These are phyloP conservation scores for Abelmoschus esculentus DNA, from an alignment of 345 rosid genomes.

Conservation along the genomic window DNA sequence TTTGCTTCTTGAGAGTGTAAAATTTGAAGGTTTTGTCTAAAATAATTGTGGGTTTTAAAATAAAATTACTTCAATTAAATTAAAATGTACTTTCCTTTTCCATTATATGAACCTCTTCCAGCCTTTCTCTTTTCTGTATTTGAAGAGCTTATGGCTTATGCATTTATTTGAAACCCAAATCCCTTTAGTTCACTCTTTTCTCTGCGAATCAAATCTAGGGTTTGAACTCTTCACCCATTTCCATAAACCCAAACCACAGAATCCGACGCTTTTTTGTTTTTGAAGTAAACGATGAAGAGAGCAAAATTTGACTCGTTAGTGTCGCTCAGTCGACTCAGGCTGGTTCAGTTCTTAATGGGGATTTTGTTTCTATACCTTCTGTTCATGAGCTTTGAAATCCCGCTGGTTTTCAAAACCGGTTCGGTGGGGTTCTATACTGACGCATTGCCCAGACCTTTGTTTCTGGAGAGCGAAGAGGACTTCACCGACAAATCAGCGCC, in stretches of 20 bases:
- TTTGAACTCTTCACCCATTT: background rate
- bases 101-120: too few species aligned
- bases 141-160: background rate
- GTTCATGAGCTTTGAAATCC: conserved; percentile 42
- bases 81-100: too few species aligned
- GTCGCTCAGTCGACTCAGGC: conserved; percentile 29
- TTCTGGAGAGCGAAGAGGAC: conserved; percentile 17
- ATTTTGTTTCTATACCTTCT: conserved; percentile 33
- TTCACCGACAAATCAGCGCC: conserved; percentile 10
- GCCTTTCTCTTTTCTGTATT: background rate
- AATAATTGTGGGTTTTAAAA: too few species aligned
- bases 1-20: background rate
- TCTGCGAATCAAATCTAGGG: conserved; percentile 5
- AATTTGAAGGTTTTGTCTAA: conserved; percentile 4
- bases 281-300: conserved; percentile 28
- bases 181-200: background rate
- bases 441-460: conserved; percentile 27
- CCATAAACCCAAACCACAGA: background rate
- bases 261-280: background rate
- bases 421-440: conserved; percentile 23
- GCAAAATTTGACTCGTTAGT: conserved; percentile 31
- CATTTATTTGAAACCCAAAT: background rate
- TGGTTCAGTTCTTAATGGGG: conserved; percentile 34
- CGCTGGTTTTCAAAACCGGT: conserved; percentile 29
- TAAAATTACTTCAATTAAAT: background rate